Base-by-base conservation (phyloP, 2,329 filamentous ascomycete genomes). In the Botryotinia calthae region DNA sequence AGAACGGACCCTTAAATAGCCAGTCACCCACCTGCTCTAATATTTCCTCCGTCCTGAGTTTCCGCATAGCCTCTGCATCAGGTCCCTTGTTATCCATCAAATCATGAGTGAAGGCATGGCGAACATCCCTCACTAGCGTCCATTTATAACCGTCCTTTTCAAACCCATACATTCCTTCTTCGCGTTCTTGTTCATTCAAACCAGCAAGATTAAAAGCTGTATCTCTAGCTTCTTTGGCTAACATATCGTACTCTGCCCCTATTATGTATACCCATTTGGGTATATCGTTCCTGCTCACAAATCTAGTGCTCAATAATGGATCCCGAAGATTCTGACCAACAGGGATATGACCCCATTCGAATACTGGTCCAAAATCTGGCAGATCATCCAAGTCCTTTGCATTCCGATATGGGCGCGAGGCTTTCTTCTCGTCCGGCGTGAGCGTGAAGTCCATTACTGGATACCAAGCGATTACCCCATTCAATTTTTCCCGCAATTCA, bases 401-500 rank as follows among this genome's bases (percentile, higher is more conserved):
- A 58, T 73, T 72, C 75, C 82, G 84, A 59, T 81, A 79, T 7
- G 83, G 79, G 44, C 79, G 76, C 5, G 73, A 74, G 40, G 74
- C 71, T 34, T 76, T 59, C 74, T 84, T 82, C 59, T 78, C 73
- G n/a, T 78, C 75, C 10, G 76, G 64, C 1, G 77, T 62, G 20
- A 82, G 75, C 7, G 79, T 80, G 34, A 83, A 82, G 76, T 87
- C 85, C 9, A 83, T 78, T 3, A 83, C 79, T 1, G 85, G 83
- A 74, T 86, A 87, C 61, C 85, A 79, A 4, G 83, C 79, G 12
- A 86, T 77, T 0, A 83, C 80, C 0, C 83, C 85, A 8, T 78
- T 76, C 20, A 84, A 73, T 64, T 71, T 76, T 22, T 70, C 73
- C 51, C 75, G 73, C 48, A 87, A 75, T 22, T 75, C 77, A 0